These are phyloP conservation scores for Fusarium sterilihyphosum DNA, from an alignment of 2,329 filamentous ascomycete genomes.

Conservation along the genomic window DNA sequence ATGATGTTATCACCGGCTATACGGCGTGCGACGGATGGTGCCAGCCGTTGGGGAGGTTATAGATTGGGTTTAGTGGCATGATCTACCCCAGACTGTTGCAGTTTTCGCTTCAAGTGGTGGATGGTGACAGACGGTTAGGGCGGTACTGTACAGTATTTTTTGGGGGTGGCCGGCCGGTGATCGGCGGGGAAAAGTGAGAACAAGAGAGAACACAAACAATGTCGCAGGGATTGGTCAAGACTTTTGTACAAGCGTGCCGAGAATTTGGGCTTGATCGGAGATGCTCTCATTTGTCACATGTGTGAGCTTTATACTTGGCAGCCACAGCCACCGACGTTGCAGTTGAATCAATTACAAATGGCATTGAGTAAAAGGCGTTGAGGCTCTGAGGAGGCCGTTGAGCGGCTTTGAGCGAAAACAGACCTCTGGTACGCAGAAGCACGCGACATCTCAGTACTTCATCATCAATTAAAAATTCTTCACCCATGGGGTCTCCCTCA, in stretches of 20 bases:
- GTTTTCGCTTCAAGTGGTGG: not conserved
- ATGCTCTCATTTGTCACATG: not conserved
- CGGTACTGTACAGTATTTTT: not conserved
- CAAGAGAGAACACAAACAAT: not conserved
- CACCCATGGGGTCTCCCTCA: not conserved
- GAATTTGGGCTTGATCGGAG: not conserved
- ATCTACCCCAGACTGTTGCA: conserved; percentile 6
- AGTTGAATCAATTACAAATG: not conserved
- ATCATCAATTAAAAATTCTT: not conserved
- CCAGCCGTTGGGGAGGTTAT: not conserved
- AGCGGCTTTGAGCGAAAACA: not conserved
- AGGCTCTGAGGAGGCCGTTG: not conserved
- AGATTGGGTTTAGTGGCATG: not conserved
- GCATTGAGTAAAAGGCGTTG: not conserved
- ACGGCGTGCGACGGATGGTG: not conserved
- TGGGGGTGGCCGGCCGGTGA: not conserved
- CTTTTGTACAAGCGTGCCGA: not conserved
- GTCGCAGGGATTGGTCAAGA: no score
- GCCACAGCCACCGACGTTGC: not conserved
- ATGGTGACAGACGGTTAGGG: not conserved
- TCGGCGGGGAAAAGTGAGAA: not conserved
- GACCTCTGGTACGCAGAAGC: not conserved
- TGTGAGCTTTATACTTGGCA: not conserved
- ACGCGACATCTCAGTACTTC: not conserved
- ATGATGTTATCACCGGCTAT: conserved; percentile 3